A percentile compares a stretch with the other conserved stretches of the same genome.
These are phyloP conservation scores for Arctostaphylos glauca DNA, from an alignment of 148 eudicot genomes.

Conservation along the genomic window DNA sequence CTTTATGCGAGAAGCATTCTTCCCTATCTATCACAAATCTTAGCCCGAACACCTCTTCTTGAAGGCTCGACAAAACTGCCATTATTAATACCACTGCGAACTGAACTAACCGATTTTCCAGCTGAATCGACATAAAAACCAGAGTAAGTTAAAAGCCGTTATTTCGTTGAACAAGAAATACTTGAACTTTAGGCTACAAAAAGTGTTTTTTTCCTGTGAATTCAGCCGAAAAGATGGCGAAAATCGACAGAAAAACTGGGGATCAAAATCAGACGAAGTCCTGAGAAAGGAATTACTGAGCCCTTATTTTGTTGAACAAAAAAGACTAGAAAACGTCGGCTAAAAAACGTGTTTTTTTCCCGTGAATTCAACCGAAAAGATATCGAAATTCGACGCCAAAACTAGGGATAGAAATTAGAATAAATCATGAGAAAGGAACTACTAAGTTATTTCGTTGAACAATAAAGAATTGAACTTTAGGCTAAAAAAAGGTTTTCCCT, in stretches of 20 bases:
- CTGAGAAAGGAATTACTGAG: too few species aligned
- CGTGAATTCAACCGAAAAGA: not conserved
- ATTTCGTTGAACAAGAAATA: too few species aligned
- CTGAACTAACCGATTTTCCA: slow-evolving; percentile 5
- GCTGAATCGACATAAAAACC: slow-evolving; percentile 12
- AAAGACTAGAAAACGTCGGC: too few species aligned
- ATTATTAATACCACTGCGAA: slow-evolving; percentile 16
- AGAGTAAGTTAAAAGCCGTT: not conserved
- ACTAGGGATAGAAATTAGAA: not conserved
- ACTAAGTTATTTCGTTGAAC: not conserved
- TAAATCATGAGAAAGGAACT: not conserved
- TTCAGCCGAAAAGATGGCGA: not conserved
- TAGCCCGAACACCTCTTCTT: slow-evolving; percentile 51
- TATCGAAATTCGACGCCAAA: not conserved
- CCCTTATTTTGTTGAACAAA: not conserved
- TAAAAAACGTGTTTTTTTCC: not conserved
- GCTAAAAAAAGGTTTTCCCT: not conserved
- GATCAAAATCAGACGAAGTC: too few species aligned
- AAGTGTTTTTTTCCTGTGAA: not conserved
- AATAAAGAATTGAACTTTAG: not conserved
- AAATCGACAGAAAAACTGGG: not conserved
- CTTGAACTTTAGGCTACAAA: not conserved
- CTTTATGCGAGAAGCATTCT: slow-evolving; percentile 89
- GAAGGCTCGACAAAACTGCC: slow-evolving; percentile 34
- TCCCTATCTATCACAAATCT: slow-evolving; percentile 87